Evolutionary conservation across 441 rosid species (phyloP), one percentile per base, ranked within the genome.

Genomic region (Adansonia grandidieri): DNA sequence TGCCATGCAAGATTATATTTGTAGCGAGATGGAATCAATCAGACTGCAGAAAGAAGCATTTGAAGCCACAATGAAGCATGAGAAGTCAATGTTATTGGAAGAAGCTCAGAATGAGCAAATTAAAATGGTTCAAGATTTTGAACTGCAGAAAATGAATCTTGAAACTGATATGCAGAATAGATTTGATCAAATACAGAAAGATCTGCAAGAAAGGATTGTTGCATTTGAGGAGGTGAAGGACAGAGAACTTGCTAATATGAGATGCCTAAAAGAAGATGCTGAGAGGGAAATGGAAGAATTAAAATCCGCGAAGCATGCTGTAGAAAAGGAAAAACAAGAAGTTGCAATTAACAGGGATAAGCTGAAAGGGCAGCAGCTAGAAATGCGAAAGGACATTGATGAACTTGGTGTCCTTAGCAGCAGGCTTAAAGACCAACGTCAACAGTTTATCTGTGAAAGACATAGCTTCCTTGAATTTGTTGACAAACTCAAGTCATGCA

Each of bases 21-120:
- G 75, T 80, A 85, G 82, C 60, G 91, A 93, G 86, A 77, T 86
- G 81, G 94, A 91, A 82, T 88, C 82, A 74, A 61, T 90, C 60
- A 89, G 77, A 78, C 74, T 86, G 79, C 91, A 90, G 85, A 91
- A 89, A 80, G 95, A 92, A 84, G 89, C 90, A 22, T 87, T 93
- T 81, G 94, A 89, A 80, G 87, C 89, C 14, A 88, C 78, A 82
- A 89, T 84, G 89, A 90, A 77, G 82, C 89, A 87, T 63, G 96
- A 93, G 73, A 86, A 88, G 75, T 80, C 84, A 58, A 80, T 80
- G 71, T 84, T 91, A 79, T 88, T 82, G 74, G 91, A 90, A 79
- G 88, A 86, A 48, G 82, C 85, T 40, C 77, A 85, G 81, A 84
- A 82, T 74, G 93, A 89, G 81, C 90, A 79, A 42, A 87, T 77